A percentile compares a stretch with the other conserved stretches of the same genome.
These are phyloP conservation scores for Boletales sp. DNA, from an alignment of 768 basidiomycete genomes.

Conservation along the genomic window DNA sequence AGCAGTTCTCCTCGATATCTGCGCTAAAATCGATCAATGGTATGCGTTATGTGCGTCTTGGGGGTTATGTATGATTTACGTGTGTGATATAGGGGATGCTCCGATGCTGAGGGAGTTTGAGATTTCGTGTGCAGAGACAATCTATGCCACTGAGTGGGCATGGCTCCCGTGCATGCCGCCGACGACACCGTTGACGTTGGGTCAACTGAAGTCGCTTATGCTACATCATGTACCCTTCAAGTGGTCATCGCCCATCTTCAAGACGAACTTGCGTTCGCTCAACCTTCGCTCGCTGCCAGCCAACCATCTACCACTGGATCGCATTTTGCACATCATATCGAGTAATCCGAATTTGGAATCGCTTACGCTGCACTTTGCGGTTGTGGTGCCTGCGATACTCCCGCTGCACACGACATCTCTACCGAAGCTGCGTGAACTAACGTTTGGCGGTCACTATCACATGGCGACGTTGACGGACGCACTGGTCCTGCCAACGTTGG, in stretches of 20 bases:
- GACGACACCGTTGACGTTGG: slow-evolving; percentile 34
- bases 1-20: slow-evolving; percentile 67
- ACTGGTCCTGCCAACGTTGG: slow-evolving; percentile 55
- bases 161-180: slow-evolving; percentile 62
- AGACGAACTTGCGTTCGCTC: slow-evolving; percentile 52
- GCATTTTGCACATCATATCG: slow-evolving; percentile 61
- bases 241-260: slow-evolving; percentile 73
- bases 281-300: slow-evolving; percentile 65
- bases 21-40: slow-evolving; percentile 73
- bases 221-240: slow-evolving; percentile 73
- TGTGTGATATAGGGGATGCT: slow-evolving; percentile 51
- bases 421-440: slow-evolving; percentile 50
- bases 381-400: slow-evolving; percentile 58
- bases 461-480: slow-evolving; percentile 60
- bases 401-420: slow-evolving; percentile 56
- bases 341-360: slow-evolving; percentile 54
- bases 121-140: slow-evolving; percentile 66
- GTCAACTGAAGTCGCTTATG: slow-evolving; percentile 54
- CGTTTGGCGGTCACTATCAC: slow-evolving; percentile 63
- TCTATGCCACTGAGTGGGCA: slow-evolving; percentile 60
- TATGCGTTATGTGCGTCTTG: slow-evolving; percentile 28
- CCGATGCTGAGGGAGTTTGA: slow-evolving; percentile 75
- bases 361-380: slow-evolving; percentile 60
- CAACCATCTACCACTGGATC: slow-evolving; percentile 60
- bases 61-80: slow-evolving; percentile 1